phyloP scores from a whole-genome alignment of 1,284 basidiomycete genomes.

The Marasmius oreades region DNA sequence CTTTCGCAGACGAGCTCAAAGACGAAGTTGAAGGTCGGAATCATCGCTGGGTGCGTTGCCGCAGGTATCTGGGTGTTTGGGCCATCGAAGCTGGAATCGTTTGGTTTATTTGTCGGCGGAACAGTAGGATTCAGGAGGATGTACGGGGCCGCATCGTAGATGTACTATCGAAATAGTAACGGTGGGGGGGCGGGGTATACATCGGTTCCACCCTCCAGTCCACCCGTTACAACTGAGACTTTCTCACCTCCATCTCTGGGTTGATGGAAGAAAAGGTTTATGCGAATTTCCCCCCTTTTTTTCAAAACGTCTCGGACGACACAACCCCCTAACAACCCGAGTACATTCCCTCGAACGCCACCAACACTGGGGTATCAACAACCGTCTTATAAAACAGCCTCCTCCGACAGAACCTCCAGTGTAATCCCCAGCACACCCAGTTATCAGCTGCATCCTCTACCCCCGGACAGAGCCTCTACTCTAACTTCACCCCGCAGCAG shows the following conservation, averaged over 20 bases:
- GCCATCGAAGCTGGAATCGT: background rate
- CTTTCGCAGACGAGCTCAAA: background rate
- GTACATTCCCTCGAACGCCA: background rate
- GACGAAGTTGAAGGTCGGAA: background rate
- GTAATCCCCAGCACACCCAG: background rate
- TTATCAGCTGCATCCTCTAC: background rate
- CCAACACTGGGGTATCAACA: background rate
- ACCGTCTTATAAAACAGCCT: background rate
- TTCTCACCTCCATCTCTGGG: background rate
- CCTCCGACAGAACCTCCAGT: background rate
- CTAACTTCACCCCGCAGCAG: background rate
- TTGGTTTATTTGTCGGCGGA: background rate
- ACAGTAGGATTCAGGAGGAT: background rate
- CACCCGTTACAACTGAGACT: background rate
- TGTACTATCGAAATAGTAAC: background rate
- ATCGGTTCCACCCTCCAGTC: background rate
- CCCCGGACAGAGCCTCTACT: background rate
- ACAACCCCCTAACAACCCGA: background rate
- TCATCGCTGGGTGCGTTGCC: background rate
- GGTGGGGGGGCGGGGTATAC: background rate
- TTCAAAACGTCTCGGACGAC: background rate
- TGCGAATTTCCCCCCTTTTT: background rate
- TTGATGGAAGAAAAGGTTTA: background rate
- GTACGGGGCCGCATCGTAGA: background rate
- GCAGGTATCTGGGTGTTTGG: background rate